Conservation (phyloP, 306 rosid genomes). For the Pueraria montana region DNA sequence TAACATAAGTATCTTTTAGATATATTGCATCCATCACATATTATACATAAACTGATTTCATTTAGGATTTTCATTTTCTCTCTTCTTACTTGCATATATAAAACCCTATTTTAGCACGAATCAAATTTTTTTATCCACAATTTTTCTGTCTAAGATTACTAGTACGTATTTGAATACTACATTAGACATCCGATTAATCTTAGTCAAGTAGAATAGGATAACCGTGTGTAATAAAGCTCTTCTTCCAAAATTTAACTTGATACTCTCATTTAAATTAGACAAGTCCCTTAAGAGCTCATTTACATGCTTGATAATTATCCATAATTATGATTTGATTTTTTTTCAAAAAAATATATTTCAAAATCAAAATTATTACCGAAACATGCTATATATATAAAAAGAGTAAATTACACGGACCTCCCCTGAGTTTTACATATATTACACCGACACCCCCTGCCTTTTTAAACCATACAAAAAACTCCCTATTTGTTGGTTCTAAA, state of each 20-base stretch:
- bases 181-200: neutral
- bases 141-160: neutral
- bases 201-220: neutral
- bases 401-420: too few species aligned
- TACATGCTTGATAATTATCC: neutral
- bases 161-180: neutral
- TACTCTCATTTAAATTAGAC: neutral
- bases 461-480: too few species aligned
- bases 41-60: neutral
- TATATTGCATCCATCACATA: too few species aligned
- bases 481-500: too few species aligned
- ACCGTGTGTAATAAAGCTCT: neutral
- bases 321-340: neutral
- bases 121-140: neutral
- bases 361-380: neutral
- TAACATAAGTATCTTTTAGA: too few species aligned
- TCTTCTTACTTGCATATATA: neutral
- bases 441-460: too few species aligned
- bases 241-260: neutral
- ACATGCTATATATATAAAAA: too few species aligned
- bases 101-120: neutral
- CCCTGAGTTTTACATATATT: too few species aligned
- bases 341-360: neutral
- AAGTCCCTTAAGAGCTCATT: neutral
- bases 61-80: neutral